Evolutionary conservation across 176 grass and related monocot species (phyloP).

Genomic region (Aegilops bicornis): DNA sequence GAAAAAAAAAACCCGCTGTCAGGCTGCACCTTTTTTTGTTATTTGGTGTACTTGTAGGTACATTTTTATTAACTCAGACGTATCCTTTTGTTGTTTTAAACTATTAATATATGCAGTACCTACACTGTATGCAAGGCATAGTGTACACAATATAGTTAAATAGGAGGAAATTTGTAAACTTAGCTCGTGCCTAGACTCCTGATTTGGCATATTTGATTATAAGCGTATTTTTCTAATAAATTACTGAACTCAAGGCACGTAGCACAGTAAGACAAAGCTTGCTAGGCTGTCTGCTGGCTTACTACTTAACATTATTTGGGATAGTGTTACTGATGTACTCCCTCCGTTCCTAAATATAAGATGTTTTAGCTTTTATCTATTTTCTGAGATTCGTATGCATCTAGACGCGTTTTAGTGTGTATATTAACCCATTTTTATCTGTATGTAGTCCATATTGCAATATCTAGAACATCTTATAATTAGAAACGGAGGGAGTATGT

Average conservation of each 20-base stretch:
- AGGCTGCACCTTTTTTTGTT: not conserved
- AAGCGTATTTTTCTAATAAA: not conserved
- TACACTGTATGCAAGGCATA: constrained; percentile 3
- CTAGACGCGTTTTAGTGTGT: no score
- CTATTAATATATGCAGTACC: not conserved
- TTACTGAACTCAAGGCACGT: not conserved
- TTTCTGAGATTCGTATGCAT: no score
- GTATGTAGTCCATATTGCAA: no score
- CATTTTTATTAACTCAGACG: not conserved
- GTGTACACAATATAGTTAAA: not conserved
- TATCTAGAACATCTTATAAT: no score
- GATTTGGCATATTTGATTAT: constrained; percentile 9
- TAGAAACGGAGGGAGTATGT: not conserved
- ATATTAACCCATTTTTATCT: no score
- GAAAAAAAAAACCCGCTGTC: not conserved
- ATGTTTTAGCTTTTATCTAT: no score
- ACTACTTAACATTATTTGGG: not conserved
- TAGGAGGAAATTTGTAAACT: not conserved
- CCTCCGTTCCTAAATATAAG: no score
- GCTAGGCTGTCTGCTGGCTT: not conserved
- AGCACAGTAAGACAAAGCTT: not conserved
- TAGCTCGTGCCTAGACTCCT: not conserved
- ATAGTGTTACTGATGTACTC: not conserved
- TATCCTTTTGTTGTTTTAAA: constrained; percentile 16
- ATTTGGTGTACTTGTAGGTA: constrained; percentile 4